Base-by-base conservation (phyloP, 2,329 filamentous ascomycete species). In the Pseudohalonectria lignicola region DNA sequence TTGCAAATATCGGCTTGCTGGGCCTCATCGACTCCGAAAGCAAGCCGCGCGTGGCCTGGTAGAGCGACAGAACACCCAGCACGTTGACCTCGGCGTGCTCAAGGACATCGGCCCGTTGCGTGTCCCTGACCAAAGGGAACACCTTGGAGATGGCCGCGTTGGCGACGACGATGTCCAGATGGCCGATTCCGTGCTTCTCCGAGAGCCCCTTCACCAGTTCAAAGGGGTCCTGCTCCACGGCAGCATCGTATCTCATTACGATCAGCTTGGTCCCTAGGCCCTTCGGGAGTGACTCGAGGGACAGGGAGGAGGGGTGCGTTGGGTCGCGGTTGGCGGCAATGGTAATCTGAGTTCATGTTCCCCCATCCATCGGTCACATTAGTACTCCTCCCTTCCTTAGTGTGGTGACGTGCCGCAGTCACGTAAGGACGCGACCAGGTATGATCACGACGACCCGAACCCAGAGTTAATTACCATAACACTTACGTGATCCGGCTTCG, bases 121-220 rank as follows among this genome's bases (percentile, higher is more conserved):
- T 61, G 17, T 52, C 46, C 4, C 46, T 36, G 0, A 58, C 52
- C 1, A 50, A 45, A 1, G 47, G 50, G 41, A 53, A 56, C 29
- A 50, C 46, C 9, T 50, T 49, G 12, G 47, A 49, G 16, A 64
- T 58, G 3, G 62, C 69, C 0, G 69, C 69, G 42, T 74, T 75
- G 41, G 64, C 65, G 43, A 75, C 62, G 4, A 75, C 57, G 6
- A 69, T 49, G 32, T 74, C 69, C n/a, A 76, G 49, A 15, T 57
- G 49, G 12, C 46, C 44, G 44, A 69, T 40, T 11, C 52, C 47
- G 4, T 60, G 35, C 5, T 25, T 45, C 2, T 8, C 43, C 10
- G 48, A 39, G 4, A 59, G 42, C 10, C 53, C 55, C 2, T 38
- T 42, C 6, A 49, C 51, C 2, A 59, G 48, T 20, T 58, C 53